Base-by-base conservation (phyloP, 2,329 filamentous ascomycete genomes). In the Graphilbum sp. region DNA sequence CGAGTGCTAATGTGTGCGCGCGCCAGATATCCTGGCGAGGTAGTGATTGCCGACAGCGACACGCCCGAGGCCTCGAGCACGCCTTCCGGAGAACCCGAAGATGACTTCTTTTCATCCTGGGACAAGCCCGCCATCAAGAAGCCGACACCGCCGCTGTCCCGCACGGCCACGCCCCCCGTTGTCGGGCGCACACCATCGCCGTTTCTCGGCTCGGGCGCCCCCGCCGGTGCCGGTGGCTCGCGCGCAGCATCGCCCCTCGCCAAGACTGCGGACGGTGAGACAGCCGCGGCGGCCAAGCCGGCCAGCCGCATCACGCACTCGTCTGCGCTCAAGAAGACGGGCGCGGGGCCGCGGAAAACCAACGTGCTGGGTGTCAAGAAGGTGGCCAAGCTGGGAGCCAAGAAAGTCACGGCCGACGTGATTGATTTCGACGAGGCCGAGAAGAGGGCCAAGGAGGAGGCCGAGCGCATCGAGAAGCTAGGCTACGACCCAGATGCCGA, bases 91-190 rank as follows among this genome's bases (percentile, higher is more conserved):
- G 86, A 94, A 48, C 68, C 73, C 18, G 77, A 79, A 17, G 87
- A 95, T 52, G 90, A 96, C 56, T 98, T 98, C 67, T 98, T 98
- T 62, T 94, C 88, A 10, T 95, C 86, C 1, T 98, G 88, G 90
- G 90, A 96, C 54, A 95, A 96, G 64, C 90, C 90, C 18, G 74
- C 86, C 5, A 92, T 98, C 62, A 98, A 96, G 69, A 78, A 86
- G 50, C 88, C 88, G 27, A 95, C 85, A 46, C 93, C 93, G 47
- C 88, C 90, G 15, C 72, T 90, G 32, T 95, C 88, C 29, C 79
- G 90, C 52, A 90, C 84, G 32, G 78, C 75, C 37, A 96, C 90
- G 3, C 88, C 88, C 13, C 79, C 83, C 4, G 73, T 82, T 11
- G 69, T 83, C 48, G 79, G 79, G 50, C 79, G 87, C 49, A 87